phyloP scores from a whole-genome alignment of 106 monocot species.

The Chionographis japonica region DNA sequence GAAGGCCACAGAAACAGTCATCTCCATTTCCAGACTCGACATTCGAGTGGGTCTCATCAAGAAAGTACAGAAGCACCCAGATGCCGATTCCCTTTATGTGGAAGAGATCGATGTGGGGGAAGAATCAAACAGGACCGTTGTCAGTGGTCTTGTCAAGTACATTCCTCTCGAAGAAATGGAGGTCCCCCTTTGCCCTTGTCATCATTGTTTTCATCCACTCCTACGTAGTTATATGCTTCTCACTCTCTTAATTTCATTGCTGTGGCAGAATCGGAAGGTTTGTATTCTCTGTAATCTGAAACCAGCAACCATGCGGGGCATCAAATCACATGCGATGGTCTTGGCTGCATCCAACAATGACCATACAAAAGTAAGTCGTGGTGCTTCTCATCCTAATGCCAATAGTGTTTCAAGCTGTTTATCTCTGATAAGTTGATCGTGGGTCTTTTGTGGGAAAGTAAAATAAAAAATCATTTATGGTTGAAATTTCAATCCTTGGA shows the following conservation, averaged over 20 bases:
- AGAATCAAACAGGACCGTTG: constrained; percentile 69
- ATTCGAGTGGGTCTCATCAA: constrained; percentile 84
- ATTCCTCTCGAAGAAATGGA: constrained; percentile 96
- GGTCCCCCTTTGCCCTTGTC: constrained; percentile 28
- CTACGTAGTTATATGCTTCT: not conserved
- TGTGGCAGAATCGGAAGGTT: constrained; percentile 75
- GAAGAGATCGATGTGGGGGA: constrained; percentile 99
- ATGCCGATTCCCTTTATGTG: constrained; percentile 93
- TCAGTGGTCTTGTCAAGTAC: constrained; percentile 91
- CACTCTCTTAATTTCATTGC: not conserved
- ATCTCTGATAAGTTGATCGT: not conserved
- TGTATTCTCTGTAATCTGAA: constrained; percentile 97
- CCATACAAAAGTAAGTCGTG: constrained; percentile 57
- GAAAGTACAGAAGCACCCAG: constrained; percentile 87
- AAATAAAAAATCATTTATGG: too few relatives aligned
- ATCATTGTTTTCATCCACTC: not conserved
- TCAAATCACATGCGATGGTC: constrained; percentile 98
- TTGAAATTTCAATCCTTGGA: too few relatives aligned
- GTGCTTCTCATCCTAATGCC: not conserved
- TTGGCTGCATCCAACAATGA: constrained; percentile 83
- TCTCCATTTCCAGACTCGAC: constrained; percentile 74
- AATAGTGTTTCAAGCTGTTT: not conserved
- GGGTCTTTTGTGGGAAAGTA: too few relatives aligned
- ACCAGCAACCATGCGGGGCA: constrained; percentile 89
- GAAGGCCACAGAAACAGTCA: constrained; percentile 58